These are phyloP conservation scores for Penicillium sp. DNA, from an alignment of 2,329 filamentous ascomycete species.

Conservation along the genomic window DNA sequence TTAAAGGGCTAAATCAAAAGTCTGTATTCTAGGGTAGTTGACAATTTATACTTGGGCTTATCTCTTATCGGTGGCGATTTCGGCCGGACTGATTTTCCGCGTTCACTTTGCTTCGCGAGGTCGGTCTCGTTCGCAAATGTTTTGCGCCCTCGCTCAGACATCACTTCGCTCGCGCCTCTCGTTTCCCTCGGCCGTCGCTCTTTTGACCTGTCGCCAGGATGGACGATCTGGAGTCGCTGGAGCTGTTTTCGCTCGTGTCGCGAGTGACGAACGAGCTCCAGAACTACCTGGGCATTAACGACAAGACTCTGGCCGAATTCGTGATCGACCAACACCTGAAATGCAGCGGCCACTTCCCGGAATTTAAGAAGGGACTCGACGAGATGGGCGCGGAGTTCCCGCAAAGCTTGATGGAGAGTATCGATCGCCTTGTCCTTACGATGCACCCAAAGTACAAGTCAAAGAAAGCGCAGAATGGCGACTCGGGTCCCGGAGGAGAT, in stretches of 20 bases:
- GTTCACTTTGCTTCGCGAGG: constrained; percentile 11
- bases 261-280: constrained; percentile 92
- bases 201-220: constrained; percentile 48
- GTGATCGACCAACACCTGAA: constrained; percentile 86
- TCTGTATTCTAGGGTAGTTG: neutral
- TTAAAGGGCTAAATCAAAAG: neutral
- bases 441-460: constrained; percentile 88
- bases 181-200: neutral
- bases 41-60: neutral
- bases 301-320: constrained; percentile 95
- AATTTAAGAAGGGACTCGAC: constrained; percentile 74
- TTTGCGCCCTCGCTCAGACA: constrained; percentile 20
- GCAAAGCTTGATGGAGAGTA: constrained; percentile 80
- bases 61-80: constrained; percentile 37
- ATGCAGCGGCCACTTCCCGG: constrained; percentile 61
- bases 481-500: constrained; percentile 40
- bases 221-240: constrained; percentile 89
- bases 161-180: neutral
- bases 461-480: constrained; percentile 39
- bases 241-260: constrained; percentile 88
- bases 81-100: constrained; percentile 39
- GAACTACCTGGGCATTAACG: constrained; percentile 86
- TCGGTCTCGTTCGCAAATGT: constrained; percentile 14
- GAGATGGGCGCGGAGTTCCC: constrained; percentile 81
- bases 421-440: constrained; percentile 82